phyloP scores from a whole-genome alignment of 1,284 basidiomycete species.

The Wolfiporia cocos region DNA sequence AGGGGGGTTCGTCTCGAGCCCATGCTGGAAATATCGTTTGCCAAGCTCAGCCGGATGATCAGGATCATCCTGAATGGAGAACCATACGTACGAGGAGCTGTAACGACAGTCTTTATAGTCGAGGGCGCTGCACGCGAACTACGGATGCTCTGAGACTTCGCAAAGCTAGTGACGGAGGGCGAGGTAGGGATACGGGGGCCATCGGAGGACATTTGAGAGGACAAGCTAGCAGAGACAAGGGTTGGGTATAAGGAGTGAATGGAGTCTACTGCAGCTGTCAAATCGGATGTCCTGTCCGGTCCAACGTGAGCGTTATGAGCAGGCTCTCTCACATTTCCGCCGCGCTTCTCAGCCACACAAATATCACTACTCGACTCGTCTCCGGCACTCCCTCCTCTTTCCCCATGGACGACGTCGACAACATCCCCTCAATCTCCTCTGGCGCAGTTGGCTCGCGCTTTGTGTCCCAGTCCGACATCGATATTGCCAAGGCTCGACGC shows the following conservation, averaged over 20 bases:
- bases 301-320: too few species aligned
- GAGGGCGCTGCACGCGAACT: constrained; percentile 35
- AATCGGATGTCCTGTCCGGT: too few species aligned
- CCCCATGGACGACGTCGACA: constrained; percentile 32
- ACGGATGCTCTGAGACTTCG: constrained; percentile 35
- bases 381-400: background rate
- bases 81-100: constrained; percentile 57
- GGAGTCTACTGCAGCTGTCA: constrained; percentile 6
- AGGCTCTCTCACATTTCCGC: too few species aligned
- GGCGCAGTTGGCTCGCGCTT: constrained; percentile 72
- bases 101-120: constrained; percentile 50
- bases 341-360: too few species aligned
- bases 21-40: constrained; percentile 46
- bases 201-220: constrained; percentile 12
- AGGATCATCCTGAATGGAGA: too few species aligned
- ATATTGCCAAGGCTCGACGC: constrained; percentile 66
- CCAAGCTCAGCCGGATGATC: constrained; percentile 7
- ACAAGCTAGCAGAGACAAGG: constrained; percentile 2
- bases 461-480: constrained; percentile 75
- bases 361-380: too few species aligned
- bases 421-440: constrained; percentile 60
- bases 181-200: constrained; percentile 14
- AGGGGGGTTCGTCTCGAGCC: constrained; percentile 77
- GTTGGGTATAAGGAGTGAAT: constrained; percentile 3
- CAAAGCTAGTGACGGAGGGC: constrained; percentile 35